Evolutionary conservation across 106 monocot species (phyloP), one percentile per base, ranked within the genome.

Genomic region (Acanthochlamys bracteata): DNA sequence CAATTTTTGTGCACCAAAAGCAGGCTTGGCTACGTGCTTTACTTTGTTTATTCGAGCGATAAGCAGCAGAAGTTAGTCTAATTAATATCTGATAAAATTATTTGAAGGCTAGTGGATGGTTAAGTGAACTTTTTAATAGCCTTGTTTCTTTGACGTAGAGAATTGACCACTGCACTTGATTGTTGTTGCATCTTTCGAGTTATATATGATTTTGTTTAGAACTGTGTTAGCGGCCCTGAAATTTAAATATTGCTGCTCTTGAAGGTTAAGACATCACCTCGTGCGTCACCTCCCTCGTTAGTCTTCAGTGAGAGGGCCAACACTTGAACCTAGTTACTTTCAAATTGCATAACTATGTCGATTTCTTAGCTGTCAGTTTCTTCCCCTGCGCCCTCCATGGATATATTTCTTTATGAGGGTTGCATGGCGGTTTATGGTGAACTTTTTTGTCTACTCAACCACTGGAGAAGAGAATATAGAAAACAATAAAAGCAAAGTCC

Each of bases 271-370:
- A 27, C 59, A 59, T 59, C 59, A 59, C 27, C 24, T 59, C 59
- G 0, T 59, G 59, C 59, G 59, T 59, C 59, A 59, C 24, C 7
- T 11, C 26, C 13, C 26, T 59, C 24, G 3, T 25, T 59, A 27
- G 59, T 2, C 25, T 59, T 59, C 59, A 59, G 9, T 2, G 16
- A 59, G 25, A 59, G 59, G 24, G 59, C 7, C 59, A 59, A 59
- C 25, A 24, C 24, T 59, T 25, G 7, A 59, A 59, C 11, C 23
- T 33, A 33, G 33, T 33, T 6, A 3, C 33, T 3, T 33, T 33
- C 33, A 1, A 33, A 33, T 33, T 6, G 6, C 33, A 33, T 33
- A 33, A 22, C 10, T 57, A 19, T 2, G 22, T 25, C 59, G 16
- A 25, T 59, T 59, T 59, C 59, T 59, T 25, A 16, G 11, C 23